These are phyloP conservation scores for Colletotrichum incanum DNA, from an alignment of 2,329 filamentous ascomycete genomes.

Conservation along the genomic window DNA sequence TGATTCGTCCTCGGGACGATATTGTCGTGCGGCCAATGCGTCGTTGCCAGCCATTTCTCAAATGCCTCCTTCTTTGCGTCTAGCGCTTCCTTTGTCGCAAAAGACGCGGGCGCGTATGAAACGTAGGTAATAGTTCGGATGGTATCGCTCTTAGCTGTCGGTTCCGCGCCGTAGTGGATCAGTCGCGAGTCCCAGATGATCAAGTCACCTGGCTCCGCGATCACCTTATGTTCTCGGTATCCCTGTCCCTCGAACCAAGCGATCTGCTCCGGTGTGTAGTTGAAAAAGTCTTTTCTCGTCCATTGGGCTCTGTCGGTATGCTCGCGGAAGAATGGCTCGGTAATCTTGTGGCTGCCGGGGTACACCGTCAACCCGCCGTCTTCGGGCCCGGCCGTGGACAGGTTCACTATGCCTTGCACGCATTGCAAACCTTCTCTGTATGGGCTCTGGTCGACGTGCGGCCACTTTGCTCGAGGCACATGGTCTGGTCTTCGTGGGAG, in stretches of 20 bases:
- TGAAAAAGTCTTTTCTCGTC: conserved; percentile 23
- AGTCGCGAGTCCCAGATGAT: conserved; percentile 55
- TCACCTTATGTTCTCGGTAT: conserved; percentile 51
- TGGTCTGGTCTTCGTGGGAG: conserved; percentile 49
- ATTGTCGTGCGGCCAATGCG: conserved; percentile 56
- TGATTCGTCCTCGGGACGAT: conserved; percentile 50
- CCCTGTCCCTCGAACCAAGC: conserved; percentile 52
- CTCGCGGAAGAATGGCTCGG: conserved; percentile 24
- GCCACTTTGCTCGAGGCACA: conserved; percentile 45
- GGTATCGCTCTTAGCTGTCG: conserved; percentile 48
- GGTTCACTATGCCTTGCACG: conserved; percentile 50
- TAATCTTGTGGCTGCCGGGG: conserved; percentile 22
- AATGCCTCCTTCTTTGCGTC: conserved; percentile 45
- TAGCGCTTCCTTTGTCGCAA: conserved; percentile 51
- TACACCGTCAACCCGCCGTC: conserved; percentile 44
- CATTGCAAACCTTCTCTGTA: conserved; percentile 48
- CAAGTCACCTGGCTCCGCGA: conserved; percentile 53
- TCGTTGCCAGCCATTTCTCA: conserved; percentile 46
- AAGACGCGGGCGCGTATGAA: conserved; percentile 54
- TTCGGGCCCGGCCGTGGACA: conserved; percentile 41
- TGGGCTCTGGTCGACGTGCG: conserved; percentile 52
- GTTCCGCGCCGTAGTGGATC: conserved; percentile 50
- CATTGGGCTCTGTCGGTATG: conserved; percentile 11
- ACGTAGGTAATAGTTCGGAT: conserved; percentile 55
- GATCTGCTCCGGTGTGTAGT: conserved; percentile 17